These are phyloP conservation scores for Trametes cubensis DNA, from an alignment of 768 basidiomycete genomes.

Conservation along the genomic window DNA sequence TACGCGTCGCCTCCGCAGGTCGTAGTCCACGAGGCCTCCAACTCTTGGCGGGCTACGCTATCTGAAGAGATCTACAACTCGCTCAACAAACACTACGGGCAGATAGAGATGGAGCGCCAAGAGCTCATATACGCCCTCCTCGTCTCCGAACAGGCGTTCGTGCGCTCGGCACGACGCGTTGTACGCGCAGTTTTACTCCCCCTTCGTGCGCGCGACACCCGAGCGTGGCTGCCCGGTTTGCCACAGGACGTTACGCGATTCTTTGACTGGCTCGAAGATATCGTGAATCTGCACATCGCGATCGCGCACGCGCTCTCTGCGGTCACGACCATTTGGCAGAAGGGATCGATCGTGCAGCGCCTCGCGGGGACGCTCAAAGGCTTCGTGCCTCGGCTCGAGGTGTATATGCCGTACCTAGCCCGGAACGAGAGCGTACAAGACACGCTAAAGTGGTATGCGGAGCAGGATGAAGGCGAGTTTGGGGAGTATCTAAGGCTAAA, in stretches of 20 bases:
- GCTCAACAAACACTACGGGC: slow-evolving; percentile 45
- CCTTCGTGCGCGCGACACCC: slow-evolving; percentile 68
- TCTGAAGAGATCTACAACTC: slow-evolving; percentile 37
- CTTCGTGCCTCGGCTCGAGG: slow-evolving; percentile 70
- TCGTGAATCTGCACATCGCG: slow-evolving; percentile 73
- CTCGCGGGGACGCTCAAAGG: slow-evolving; percentile 61
- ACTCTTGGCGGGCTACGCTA: slow-evolving; percentile 33
- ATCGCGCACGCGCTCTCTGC: slow-evolving; percentile 55
- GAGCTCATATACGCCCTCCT: slow-evolving; percentile 69
- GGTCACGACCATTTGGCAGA: slow-evolving; percentile 22
- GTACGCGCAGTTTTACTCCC: slow-evolving; percentile 77
- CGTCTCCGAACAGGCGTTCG: slow-evolving; percentile 69
- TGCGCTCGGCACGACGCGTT: slow-evolving; percentile 65
- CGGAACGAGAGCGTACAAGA: slow-evolving; percentile 67
- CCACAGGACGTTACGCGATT: slow-evolving; percentile 69
- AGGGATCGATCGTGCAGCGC: slow-evolving; percentile 42
- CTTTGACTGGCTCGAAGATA: slow-evolving; percentile 89
- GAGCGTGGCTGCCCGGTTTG: slow-evolving; percentile 80
- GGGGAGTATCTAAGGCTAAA: slow-evolving; percentile 83
- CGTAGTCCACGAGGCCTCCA: slow-evolving; percentile 3
- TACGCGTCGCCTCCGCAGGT: slow-evolving; percentile 4
- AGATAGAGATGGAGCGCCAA: slow-evolving; percentile 61
- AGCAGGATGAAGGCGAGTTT: slow-evolving; percentile 55
- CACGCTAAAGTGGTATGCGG: slow-evolving; percentile 44
- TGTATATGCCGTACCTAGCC: slow-evolving; percentile 87